These are phyloP conservation scores for Saccharomycopsis phalli DNA, from an alignment of 1,139 yeast species.

Conservation along the genomic window DNA sequence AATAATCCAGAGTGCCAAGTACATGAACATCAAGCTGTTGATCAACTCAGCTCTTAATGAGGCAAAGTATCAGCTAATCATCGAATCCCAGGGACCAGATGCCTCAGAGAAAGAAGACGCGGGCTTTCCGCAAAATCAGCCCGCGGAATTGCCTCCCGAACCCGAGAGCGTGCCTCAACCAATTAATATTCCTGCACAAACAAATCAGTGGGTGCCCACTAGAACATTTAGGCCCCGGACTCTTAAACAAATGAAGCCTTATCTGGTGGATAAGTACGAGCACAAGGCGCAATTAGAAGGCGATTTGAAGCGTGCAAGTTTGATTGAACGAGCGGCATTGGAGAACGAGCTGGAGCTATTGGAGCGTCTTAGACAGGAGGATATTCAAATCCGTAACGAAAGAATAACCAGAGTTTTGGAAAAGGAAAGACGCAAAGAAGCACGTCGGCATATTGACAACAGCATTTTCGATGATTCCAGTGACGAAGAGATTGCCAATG, in stretches of 20 bases:
- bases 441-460: conserved; percentile 8
- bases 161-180: not conserved
- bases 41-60: not conserved
- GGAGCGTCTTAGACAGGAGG: conserved; percentile 16
- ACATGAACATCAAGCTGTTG: not conserved
- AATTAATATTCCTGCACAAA: not conserved
- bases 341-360: conserved; percentile 15
- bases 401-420: conserved; percentile 14
- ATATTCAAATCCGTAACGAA: conserved; percentile 10
- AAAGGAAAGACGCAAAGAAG: conserved; percentile 9
- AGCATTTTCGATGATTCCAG: conserved; percentile 1
- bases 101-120: not conserved
- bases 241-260: conserved; percentile 19
- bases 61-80: not conserved
- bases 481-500: not conserved
- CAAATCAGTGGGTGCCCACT: not conserved
- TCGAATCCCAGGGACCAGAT: too few species aligned
- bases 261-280: conserved; percentile 18
- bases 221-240: conserved; percentile 17
- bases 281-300: conserved; percentile 19
- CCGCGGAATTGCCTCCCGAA: too few species aligned
- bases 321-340: conserved; percentile 18
- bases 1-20: not conserved
- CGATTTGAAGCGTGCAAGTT: conserved; percentile 15
- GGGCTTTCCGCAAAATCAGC: too few species aligned